Evolutionary conservation across 2,329 filamentous ascomycete genomes (phyloP).

Genomic region (Colletotrichum viniferum): DNA sequence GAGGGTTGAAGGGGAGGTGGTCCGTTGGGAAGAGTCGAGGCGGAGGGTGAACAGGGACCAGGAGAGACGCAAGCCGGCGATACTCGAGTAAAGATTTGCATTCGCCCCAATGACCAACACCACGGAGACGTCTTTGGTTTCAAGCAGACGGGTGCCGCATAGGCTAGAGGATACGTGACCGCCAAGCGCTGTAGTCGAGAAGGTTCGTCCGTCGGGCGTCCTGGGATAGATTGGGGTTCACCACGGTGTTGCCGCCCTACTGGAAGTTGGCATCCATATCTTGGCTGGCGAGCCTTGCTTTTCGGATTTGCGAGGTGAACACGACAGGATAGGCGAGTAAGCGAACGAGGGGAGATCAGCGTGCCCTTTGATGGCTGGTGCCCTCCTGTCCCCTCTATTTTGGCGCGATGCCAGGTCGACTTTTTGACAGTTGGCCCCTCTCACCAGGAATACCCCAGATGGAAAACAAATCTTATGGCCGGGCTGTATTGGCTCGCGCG

Average conservation of each 20-base stretch:
- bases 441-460: slow-evolving; percentile 23
- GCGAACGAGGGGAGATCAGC: slow-evolving; percentile 13
- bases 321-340: slow-evolving; percentile 1
- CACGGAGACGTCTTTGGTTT: slow-evolving; percentile 21
- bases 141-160: slow-evolving; percentile 21
- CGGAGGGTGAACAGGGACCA: slow-evolving; percentile 22
- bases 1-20: slow-evolving; percentile 12
- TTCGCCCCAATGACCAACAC: slow-evolving; percentile 22
- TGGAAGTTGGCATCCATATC: slow-evolving; percentile 10
- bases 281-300: not conserved
- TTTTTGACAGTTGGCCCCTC: slow-evolving; percentile 21
- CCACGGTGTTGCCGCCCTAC: not conserved
- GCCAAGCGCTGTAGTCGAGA: slow-evolving; percentile 19
- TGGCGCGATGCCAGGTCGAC: slow-evolving; percentile 12
- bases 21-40: slow-evolving; percentile 18
- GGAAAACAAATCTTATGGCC: slow-evolving; percentile 10
- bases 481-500: slow-evolving; percentile 1
- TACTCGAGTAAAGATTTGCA: slow-evolving; percentile 21
- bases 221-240: slow-evolving; percentile 13
- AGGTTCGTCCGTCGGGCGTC: slow-evolving; percentile 18
- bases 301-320: not conserved
- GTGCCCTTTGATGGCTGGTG: slow-evolving; percentile 15
- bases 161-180: slow-evolving; percentile 22
- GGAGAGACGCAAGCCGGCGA: slow-evolving; percentile 17
- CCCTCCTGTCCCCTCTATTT: slow-evolving; percentile 13